Conservation (phyloP, 345 rosid genomes). For the Corchorus capsularis region DNA sequence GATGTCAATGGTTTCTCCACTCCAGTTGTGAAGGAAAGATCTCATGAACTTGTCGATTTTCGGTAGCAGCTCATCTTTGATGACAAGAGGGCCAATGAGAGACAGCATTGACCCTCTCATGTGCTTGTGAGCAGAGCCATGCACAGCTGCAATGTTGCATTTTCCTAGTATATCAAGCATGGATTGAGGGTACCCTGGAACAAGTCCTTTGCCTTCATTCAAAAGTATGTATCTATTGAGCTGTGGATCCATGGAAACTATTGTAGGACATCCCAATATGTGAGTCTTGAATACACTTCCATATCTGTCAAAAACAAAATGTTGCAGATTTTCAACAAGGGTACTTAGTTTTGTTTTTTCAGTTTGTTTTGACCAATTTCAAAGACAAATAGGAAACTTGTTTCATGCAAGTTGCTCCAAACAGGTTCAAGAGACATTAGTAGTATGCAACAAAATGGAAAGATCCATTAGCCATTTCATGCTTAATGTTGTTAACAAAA, state of each 20-base stretch:
- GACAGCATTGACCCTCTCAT: constrained; percentile 73
- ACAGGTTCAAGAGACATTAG: no score
- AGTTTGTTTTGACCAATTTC: not conserved
- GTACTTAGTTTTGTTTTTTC: no score
- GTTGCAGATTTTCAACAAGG: not conserved
- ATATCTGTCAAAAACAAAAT: constrained; percentile 39
- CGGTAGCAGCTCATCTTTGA: constrained; percentile 59
- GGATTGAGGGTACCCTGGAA: constrained; percentile 93
- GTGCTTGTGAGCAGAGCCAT: constrained; percentile 66
- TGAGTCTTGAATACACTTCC: constrained; percentile 86
- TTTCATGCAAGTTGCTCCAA: no score
- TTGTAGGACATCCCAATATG: constrained; percentile 79
- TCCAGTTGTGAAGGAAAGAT: constrained; percentile 59
- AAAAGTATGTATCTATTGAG: constrained; percentile 73
- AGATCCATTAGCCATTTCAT: not conserved
- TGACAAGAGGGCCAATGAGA: constrained; percentile 58
- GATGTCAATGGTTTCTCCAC: constrained; percentile 54
- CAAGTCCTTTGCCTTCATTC: constrained; percentile 82
- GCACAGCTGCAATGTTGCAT: constrained; percentile 78
- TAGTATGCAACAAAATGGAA: not conserved
- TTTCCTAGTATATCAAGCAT: constrained; percentile 78
- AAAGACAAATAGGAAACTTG: not conserved
- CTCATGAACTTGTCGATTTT: constrained; percentile 64
- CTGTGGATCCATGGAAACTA: constrained; percentile 79
- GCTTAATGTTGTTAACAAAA: not conserved